Percentiles rank a stretch among this genome's conserved stretches.
Conservation (phyloP, 1,139 yeast species). For the Suhomyces yuchorum region DNA sequence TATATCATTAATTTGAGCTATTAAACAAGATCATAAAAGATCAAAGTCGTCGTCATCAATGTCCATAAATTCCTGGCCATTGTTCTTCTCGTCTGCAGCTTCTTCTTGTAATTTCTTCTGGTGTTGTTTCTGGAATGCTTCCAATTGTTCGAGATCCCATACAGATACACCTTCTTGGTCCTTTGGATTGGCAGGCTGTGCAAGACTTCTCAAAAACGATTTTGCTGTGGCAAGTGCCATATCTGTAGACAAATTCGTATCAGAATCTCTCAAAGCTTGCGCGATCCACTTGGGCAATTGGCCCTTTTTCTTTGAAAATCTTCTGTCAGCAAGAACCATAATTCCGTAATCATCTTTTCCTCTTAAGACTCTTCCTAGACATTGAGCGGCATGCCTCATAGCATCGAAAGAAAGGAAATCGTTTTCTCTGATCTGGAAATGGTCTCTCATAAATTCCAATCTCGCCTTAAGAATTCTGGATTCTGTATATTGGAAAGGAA, state of each 20-base stretch:
- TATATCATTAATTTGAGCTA: not conserved
- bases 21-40: conserved; percentile 24
- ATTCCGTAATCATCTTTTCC: conserved; percentile 99
- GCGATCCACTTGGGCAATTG: conserved; percentile 98
- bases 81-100: conserved; percentile 18
- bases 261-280: conserved; percentile 89
- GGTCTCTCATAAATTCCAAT: conserved; percentile 88
- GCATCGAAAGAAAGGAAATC: conserved; percentile 97
- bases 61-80: conserved; percentile 46
- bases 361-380: conserved; percentile 93
- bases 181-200: conserved; percentile 88
- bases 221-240: conserved; percentile 97
- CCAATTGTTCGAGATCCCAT: conserved; percentile 79
- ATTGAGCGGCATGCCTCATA: conserved; percentile 99
- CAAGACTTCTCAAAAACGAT: conserved; percentile 87
- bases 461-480: conserved; percentile 94
- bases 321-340: conserved; percentile 94
- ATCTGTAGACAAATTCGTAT: conserved; percentile 88
- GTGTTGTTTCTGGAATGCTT: conserved; percentile 60
- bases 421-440: conserved; percentile 87
- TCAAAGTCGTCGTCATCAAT: conserved; percentile 52
- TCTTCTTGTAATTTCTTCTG: conserved; percentile 23
- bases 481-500: conserved; percentile 98
- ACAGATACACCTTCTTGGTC: conserved; percentile 96
- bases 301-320: conserved; percentile 81